Percentiles rank a stretch among this genome's conserved stretches.
These are phyloP conservation scores for Lachancea sp. DNA, from an alignment of 805 yeast species.

Conservation along the genomic window DNA sequence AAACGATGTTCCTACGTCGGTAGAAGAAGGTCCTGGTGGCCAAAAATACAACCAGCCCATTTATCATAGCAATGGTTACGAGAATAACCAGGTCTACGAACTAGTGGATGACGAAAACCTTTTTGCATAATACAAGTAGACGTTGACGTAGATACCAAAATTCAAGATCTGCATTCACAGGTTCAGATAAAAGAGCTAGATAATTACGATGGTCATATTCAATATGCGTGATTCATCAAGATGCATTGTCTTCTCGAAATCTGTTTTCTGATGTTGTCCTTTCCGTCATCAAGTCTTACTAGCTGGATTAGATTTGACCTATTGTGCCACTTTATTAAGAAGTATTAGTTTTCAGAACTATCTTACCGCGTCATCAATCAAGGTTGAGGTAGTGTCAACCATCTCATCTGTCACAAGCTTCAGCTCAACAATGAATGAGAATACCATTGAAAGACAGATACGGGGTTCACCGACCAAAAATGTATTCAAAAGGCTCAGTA, in stretches of 20 bases:
- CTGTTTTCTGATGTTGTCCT: background rate
- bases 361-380: too few species aligned
- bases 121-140: slow-evolving; percentile 10
- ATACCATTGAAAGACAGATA: slow-evolving; percentile 1
- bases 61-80: slow-evolving; percentile 20
- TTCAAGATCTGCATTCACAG: too few species aligned
- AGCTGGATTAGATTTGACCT: too few species aligned
- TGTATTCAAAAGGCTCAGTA: slow-evolving; percentile 22
- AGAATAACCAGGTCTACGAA: slow-evolving; percentile 28
- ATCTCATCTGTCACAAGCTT: background rate
- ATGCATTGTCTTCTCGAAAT: too few species aligned
- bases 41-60: slow-evolving; percentile 28
- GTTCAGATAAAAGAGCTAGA: too few species aligned
- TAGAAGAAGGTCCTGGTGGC: slow-evolving; percentile 21
- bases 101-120: slow-evolving; percentile 26
- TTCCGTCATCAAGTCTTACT: too few species aligned
- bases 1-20: slow-evolving; percentile 32
- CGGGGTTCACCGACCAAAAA: slow-evolving; percentile 10
- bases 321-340: too few species aligned
- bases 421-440: background rate
- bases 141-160: background rate
- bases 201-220: too few species aligned
- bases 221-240: too few species aligned
- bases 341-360: too few species aligned
- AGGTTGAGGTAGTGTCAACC: too few species aligned